phyloP scores from a whole-genome alignment of 768 basidiomycete species.

The Leccinum incarnatum region DNA sequence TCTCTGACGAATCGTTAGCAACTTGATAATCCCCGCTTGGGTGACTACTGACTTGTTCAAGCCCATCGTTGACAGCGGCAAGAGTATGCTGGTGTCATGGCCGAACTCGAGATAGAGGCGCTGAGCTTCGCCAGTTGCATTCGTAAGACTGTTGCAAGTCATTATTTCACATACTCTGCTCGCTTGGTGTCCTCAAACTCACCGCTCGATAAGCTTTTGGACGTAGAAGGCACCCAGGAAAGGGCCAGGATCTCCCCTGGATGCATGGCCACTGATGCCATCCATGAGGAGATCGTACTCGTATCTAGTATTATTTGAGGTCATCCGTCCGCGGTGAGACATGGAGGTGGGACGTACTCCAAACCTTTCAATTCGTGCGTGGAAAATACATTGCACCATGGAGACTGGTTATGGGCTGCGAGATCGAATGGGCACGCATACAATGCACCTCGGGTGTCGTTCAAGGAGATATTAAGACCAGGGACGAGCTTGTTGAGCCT shows the following conservation, averaged over 20 bases:
- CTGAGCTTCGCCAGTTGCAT: slow-evolving; percentile 32
- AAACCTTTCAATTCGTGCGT: slow-evolving; percentile 33
- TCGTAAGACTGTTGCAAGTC: slow-evolving; percentile 29
- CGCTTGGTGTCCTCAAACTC: background rate
- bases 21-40: background rate
- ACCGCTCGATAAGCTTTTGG: slow-evolving; percentile 40
- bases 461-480: slow-evolving; percentile 31
- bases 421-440: slow-evolving; percentile 44
- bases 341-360: slow-evolving; percentile 28
- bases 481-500: slow-evolving; percentile 36
- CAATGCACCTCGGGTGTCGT: slow-evolving; percentile 39
- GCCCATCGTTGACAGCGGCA: slow-evolving; percentile 37
- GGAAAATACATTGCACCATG: slow-evolving; percentile 41
- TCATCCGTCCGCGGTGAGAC: background rate
- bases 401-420: slow-evolving; percentile 35
- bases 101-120: slow-evolving; percentile 42
- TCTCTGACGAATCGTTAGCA: slow-evolving; percentile 28
- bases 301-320: slow-evolving; percentile 24
- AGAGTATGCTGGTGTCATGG: slow-evolving; percentile 40
- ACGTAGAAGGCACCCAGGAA: slow-evolving; percentile 39
- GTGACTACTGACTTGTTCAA: slow-evolving; percentile 33
- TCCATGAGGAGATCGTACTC: slow-evolving; percentile 41
- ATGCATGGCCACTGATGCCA: slow-evolving; percentile 36
- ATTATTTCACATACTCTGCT: background rate
- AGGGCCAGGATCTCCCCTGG: slow-evolving; percentile 31